phyloP scores from a whole-genome alignment of 2,329 filamentous ascomycete genomes.

The Diaporthe amygdali region DNA sequence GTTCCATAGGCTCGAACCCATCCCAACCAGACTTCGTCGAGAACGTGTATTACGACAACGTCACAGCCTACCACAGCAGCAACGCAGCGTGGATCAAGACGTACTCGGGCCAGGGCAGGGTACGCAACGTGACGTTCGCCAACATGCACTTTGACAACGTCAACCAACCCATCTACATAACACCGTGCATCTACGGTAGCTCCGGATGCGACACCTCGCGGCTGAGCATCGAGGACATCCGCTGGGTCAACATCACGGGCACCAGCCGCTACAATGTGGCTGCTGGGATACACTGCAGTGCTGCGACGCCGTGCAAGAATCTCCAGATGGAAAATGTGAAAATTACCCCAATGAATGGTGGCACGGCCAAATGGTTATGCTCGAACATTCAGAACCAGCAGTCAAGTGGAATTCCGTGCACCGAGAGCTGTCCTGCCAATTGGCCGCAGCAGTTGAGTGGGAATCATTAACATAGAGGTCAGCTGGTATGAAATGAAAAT shows the following conservation, averaged over 20 bases:
- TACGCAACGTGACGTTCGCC: constrained; percentile 49
- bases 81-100: constrained; percentile 51
- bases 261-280: constrained; percentile 55
- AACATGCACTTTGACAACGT: constrained; percentile 46
- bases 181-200: constrained; percentile 49
- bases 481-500: neutral
- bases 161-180: constrained; percentile 55
- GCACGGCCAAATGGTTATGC: constrained; percentile 46
- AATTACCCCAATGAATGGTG: constrained; percentile 47
- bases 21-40: constrained; percentile 38
- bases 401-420: constrained; percentile 39
- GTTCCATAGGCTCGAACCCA: constrained; percentile 42
- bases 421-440: constrained; percentile 41
- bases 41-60: constrained; percentile 43
- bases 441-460: constrained; percentile 45
- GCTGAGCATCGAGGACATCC: constrained; percentile 50
- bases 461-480: constrained; percentile 21
- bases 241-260: constrained; percentile 55
- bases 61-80: constrained; percentile 42
- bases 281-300: constrained; percentile 50
- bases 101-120: constrained; percentile 45
- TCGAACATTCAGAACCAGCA: constrained; percentile 46
- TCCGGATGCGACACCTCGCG: constrained; percentile 44
- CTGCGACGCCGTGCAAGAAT: constrained; percentile 47
- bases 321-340: constrained; percentile 51